Evolutionary conservation across 768 basidiomycete species (phyloP).

Genomic region (Gloeostereum incarnatum): DNA sequence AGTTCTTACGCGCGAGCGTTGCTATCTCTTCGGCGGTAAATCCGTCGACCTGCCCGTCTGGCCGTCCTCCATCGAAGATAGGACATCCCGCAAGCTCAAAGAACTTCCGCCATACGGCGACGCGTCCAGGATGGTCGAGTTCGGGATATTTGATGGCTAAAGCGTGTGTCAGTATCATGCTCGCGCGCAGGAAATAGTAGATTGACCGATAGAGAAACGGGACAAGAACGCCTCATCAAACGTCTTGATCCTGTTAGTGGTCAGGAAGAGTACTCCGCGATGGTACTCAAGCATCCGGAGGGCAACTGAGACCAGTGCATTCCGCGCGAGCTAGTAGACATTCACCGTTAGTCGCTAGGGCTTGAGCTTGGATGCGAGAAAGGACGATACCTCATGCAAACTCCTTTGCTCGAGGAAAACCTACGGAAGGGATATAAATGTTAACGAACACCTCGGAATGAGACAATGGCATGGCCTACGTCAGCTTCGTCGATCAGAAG

Average conservation of each 20-base stretch:
- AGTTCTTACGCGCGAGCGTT: constrained; percentile 13
- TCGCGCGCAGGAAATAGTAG: background rate
- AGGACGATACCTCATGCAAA: constrained; percentile 9
- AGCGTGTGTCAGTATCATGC: background rate
- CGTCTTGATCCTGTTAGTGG: constrained; percentile 24
- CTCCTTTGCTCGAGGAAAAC: constrained; percentile 15
- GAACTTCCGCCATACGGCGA: constrained; percentile 16
- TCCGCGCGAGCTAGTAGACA: constrained; percentile 12
- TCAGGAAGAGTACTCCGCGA: constrained; percentile 27
- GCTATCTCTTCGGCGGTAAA: constrained; percentile 11
- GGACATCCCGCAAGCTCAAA: constrained; percentile 11
- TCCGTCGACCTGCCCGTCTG: constrained; percentile 6
- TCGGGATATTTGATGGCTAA: constrained; percentile 17
- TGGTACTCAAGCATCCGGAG: constrained; percentile 23
- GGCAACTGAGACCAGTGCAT: constrained; percentile 16
- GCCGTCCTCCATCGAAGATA: constrained; percentile 1
- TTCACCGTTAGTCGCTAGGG: background rate
- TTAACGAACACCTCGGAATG: background rate
- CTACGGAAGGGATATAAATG: background rate
- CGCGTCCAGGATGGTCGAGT: constrained; percentile 12
- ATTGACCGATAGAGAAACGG: constrained; percentile 21
- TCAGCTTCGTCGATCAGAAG: constrained; percentile 17
- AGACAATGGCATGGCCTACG: constrained; percentile 5
- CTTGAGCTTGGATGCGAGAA: background rate
- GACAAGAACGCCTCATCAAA: constrained; percentile 31